These are phyloP conservation scores for Sugiyamaella boreocaroliniensis DNA, from an alignment of 805 yeast species.

Conservation along the genomic window DNA sequence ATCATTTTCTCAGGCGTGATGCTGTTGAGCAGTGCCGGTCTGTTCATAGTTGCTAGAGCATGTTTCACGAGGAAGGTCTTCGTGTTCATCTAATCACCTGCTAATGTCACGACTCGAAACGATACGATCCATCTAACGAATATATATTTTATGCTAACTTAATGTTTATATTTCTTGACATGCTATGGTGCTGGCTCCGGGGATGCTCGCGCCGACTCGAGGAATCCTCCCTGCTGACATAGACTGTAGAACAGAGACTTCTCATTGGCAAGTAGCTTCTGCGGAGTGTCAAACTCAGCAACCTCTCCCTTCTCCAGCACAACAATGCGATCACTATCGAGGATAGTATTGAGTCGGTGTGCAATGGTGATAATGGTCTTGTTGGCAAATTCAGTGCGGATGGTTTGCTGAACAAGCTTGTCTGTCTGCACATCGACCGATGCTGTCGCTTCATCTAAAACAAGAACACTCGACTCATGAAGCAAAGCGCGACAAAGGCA, in stretches of 20 bases:
- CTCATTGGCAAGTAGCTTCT: constrained; percentile 53
- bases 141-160: background rate
- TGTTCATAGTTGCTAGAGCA: constrained; percentile 15
- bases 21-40: constrained; percentile 19
- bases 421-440: constrained; percentile 80
- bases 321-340: constrained; percentile 70
- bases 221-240: constrained; percentile 73
- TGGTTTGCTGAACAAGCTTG: constrained; percentile 65
- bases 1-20: constrained; percentile 31
- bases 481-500: constrained; percentile 76
- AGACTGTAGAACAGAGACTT: constrained; percentile 71
- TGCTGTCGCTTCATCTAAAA: constrained; percentile 76
- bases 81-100: constrained; percentile 15
- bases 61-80: constrained; percentile 13
- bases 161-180: background rate
- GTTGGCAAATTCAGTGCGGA: constrained; percentile 55
- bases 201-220: background rate
- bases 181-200: background rate
- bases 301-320: constrained; percentile 65
- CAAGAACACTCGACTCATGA: constrained; percentile 57
- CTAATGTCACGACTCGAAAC: background rate
- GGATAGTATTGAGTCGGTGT: constrained; percentile 70
- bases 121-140: background rate
- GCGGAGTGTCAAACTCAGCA: constrained; percentile 66
- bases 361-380: constrained; percentile 80